Evolutionary conservation across 331 rosid species (phyloP), one percentile per base, ranked within the genome.

Genomic region (Rhamnella rubrinervis): DNA sequence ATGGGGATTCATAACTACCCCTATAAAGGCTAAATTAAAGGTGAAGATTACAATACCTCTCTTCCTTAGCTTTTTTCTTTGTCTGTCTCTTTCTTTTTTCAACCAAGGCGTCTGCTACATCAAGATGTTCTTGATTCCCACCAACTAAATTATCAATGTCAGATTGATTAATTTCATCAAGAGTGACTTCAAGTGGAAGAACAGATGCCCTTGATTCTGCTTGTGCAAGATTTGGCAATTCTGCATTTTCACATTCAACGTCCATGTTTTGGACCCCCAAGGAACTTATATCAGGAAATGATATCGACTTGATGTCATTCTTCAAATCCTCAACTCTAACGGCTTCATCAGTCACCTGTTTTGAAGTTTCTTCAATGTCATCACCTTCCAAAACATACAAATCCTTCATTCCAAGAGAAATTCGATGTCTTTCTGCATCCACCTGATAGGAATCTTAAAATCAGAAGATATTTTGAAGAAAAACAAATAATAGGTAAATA

Each of bases 341-440:
- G 68, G 56, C 72, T 59, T 80, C 87, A 59, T 82, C 82, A 46
- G 80, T 68, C 59, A 63, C 85, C 73, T 86, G 80, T 60, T 77
- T 74, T n/a, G 65, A 55, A 50, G 74, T 61, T 44, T 28, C 75
- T 67, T 82, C 75, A 72, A 44, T 37, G 18, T 73, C 73, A 50
- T 59, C 39, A 46, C 70, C 70, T 10, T 80, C 87, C 21, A 40
- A 50, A 67, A 80, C 44, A 75, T 87, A 86, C 19, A 88, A 79
- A 65, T 78, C 77, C 79, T 91, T 95, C 98, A 95, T 87, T 82
- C 98, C 98, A 37, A 95, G 86, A 75, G 98, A 87, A 71, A 95
- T 49, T 59, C 98, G 79, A 4, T 78, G 83, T 74, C 86, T 89
- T 63, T 83, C 87, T 74, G 78, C 80, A 81, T 91, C 95, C 26